These are phyloP conservation scores for Coprinopsis sp. DNA, from an alignment of 768 basidiomycete species.

Conservation along the genomic window DNA sequence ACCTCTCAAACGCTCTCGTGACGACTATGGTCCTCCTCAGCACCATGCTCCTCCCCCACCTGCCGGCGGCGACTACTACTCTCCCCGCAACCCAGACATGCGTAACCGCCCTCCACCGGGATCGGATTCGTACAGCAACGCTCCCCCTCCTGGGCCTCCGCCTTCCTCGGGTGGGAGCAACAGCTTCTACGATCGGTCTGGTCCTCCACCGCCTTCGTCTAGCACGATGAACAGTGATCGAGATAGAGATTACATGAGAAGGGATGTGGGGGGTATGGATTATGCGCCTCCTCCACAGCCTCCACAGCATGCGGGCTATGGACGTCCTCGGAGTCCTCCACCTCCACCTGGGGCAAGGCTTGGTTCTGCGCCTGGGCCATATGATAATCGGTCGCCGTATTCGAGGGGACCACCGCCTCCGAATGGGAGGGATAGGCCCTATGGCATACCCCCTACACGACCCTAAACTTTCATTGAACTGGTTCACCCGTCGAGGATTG, in stretches of 20 bases:
- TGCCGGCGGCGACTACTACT: constrained; percentile 26
- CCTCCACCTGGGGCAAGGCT: too few relatives aligned
- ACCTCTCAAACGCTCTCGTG: constrained; percentile 40
- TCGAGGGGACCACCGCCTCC: too few relatives aligned
- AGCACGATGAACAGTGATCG: constrained; percentile 1
- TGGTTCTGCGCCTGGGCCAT: too few relatives aligned
- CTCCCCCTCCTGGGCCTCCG: constrained; percentile 28
- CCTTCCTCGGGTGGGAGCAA: background rate
- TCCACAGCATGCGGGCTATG: too few relatives aligned
- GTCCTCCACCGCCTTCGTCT: constrained; percentile 4
- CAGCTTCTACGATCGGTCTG: constrained; percentile 1
- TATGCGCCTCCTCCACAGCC: constrained; percentile 1
- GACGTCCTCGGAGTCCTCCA: too few relatives aligned
- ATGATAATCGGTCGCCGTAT: too few relatives aligned
- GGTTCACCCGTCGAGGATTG: too few relatives aligned
- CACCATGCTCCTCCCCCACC: constrained; percentile 5
- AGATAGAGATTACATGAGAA: background rate
- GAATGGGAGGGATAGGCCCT: too few relatives aligned
- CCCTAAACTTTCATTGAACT: too few relatives aligned
- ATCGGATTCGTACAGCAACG: constrained; percentile 30
- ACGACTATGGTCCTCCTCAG: constrained; percentile 41
- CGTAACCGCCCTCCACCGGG: constrained; percentile 22
- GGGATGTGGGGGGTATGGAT: background rate
- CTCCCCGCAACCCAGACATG: constrained; percentile 24
- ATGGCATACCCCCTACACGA: too few relatives aligned